A percentile compares a stretch with the other conserved stretches of the same genome.
Conservation (phyloP, 78 protist genomes). For the Dictyostelium intermedium region DNA sequence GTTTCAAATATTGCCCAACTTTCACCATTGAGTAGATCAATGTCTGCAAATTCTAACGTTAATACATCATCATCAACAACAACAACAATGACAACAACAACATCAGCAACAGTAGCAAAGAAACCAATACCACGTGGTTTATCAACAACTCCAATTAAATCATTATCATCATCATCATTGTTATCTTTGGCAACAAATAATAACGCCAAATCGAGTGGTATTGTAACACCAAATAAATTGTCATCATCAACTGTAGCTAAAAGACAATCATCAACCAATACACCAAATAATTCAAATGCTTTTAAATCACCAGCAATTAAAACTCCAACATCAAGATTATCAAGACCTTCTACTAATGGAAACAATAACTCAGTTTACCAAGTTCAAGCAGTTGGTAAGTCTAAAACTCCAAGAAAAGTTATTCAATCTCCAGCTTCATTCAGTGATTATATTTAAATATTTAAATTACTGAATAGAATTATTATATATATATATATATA, state of each 20-base stretch:
- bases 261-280: not conserved
- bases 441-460: slow-evolving; percentile 46
- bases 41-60: not conserved
- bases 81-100: not conserved
- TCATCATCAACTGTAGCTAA: slow-evolving; percentile 3
- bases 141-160: not conserved
- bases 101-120: not conserved
- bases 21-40: not conserved
- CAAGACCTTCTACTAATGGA: not conserved
- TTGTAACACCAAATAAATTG: not conserved
- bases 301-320: slow-evolving; percentile 16
- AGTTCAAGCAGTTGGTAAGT: slow-evolving; percentile 23
- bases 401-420: slow-evolving; percentile 67
- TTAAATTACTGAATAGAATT: not conserved
- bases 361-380: not conserved
- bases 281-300: not conserved
- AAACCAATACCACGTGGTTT: not conserved
- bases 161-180: slow-evolving; percentile 25
- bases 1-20: not conserved
- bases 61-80: not conserved
- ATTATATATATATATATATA: no score
- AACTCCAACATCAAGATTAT: not conserved
- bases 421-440: slow-evolving; percentile 29
- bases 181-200: not conserved
- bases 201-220: not conserved